Evolutionary conservation across 331 rosid genomes (phyloP).

Genomic region (Saraca asoca): DNA sequence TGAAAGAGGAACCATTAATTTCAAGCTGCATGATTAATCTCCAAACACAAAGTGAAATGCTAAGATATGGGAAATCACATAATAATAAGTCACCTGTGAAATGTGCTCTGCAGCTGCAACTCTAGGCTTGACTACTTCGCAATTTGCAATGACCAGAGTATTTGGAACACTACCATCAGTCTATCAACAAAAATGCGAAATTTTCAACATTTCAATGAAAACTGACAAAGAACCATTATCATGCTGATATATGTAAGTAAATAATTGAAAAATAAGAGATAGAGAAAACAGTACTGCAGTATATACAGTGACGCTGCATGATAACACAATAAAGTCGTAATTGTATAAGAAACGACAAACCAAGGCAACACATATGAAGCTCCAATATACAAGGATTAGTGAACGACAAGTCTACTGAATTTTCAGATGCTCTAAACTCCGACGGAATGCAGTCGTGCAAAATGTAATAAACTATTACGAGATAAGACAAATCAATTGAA

Average conservation of each 20-base stretch:
- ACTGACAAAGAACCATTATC: too few relatives aligned
- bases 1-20: slow-evolving; percentile 41
- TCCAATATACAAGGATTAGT: not conserved
- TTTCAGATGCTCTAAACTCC: not conserved
- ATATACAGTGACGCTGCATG: not conserved
- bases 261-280: too few relatives aligned
- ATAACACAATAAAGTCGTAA: not conserved
- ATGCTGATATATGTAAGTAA: not conserved
- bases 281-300: not conserved
- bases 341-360: not conserved
- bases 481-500: not conserved
- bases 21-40: slow-evolving; percentile 13
- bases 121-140: slow-evolving; percentile 96
- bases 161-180: slow-evolving; percentile 99
- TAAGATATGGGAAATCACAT: not conserved
- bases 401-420: not conserved
- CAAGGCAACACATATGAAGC: not conserved
- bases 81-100: slow-evolving; percentile 66
- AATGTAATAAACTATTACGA: not conserved
- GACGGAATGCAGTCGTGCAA: not conserved
- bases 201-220: not conserved
- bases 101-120: slow-evolving; percentile 99
- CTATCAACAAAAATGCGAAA: slow-evolving; percentile 40
- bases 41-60: slow-evolving; percentile 2
- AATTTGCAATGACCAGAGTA: slow-evolving; percentile 94